These are phyloP conservation scores for Biscogniauxia marginata DNA, from an alignment of 2,329 filamentous ascomycete species.

Conservation along the genomic window DNA sequence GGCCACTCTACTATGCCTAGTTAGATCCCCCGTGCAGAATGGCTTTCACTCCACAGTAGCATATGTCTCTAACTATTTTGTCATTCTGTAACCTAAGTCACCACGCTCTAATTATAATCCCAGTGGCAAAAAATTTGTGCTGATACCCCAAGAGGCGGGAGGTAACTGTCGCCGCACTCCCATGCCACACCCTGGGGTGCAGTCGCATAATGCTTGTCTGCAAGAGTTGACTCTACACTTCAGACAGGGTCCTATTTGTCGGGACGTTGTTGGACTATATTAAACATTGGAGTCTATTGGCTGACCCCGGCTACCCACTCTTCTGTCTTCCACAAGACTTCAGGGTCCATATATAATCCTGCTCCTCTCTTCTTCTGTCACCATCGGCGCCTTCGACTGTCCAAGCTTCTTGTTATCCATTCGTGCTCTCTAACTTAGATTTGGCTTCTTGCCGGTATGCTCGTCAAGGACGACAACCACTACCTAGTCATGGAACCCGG, in stretches of 20 bases:
- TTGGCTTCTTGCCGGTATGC: constrained; percentile 5
- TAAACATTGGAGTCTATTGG: constrained; percentile 21
- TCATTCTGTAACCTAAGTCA: constrained; percentile 10
- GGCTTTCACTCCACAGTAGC: constrained; percentile 9
- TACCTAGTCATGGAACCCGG: constrained; percentile 12
- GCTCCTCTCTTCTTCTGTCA: constrained; percentile 13
- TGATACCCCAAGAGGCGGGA: constrained; percentile 15
- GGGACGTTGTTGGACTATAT: constrained; percentile 30
- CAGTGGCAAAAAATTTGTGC: constrained; percentile 16
- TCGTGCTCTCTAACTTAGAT: constrained; percentile 2
- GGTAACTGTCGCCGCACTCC: constrained; percentile 17
- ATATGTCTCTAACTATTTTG: constrained; percentile 17
- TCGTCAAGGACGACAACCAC: constrained; percentile 13
- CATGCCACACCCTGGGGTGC: constrained; percentile 24
- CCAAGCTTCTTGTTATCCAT: constrained; percentile 4
- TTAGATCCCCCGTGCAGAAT: constrained; percentile 14
- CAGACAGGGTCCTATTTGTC: constrained; percentile 23
- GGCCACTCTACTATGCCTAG: constrained; percentile 7
- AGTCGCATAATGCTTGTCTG: constrained; percentile 18
- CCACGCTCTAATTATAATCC: constrained; percentile 12
- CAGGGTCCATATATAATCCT: constrained; percentile 22
- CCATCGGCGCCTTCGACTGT: constrained; percentile 10
- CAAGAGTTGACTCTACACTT: constrained; percentile 22
- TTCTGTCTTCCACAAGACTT: constrained; percentile 16
- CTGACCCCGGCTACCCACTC: constrained; percentile 13